phyloP scores from a whole-genome alignment of 2,329 filamentous ascomycete species.

The Ciborinia camelliae region DNA sequence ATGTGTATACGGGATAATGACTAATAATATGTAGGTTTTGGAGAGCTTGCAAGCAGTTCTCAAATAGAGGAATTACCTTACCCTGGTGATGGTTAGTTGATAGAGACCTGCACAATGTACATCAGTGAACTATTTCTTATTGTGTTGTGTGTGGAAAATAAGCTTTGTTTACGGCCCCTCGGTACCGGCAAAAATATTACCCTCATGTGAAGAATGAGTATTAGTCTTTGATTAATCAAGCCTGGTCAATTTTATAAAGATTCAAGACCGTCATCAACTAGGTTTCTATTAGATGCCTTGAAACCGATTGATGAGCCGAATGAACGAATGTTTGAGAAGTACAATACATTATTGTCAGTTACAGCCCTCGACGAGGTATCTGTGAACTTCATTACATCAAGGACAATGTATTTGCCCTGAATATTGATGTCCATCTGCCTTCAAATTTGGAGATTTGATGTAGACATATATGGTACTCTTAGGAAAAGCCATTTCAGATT shows the following conservation, averaged over 20 bases:
- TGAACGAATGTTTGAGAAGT: not conserved
- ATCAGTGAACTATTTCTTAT: constrained; percentile 36
- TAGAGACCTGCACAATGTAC: constrained; percentile 36
- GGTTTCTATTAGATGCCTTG: not conserved
- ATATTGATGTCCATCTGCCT: not conserved
- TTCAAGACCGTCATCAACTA: not conserved
- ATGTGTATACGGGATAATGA: not conserved
- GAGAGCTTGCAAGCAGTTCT: constrained; percentile 78
- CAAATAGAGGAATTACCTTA: constrained; percentile 55
- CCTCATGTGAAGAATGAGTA: not conserved
- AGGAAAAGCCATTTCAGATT: not conserved
- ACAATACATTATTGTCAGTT: not conserved
- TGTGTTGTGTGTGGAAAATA: constrained; percentile 27
- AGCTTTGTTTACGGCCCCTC: not conserved
- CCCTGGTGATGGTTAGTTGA: constrained; percentile 25
- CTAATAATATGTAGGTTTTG: constrained; percentile 61
- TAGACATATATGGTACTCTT: not conserved
- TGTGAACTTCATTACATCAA: not conserved
- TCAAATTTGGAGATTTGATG: not conserved
- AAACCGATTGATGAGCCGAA: not conserved
- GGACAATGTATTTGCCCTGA: not conserved
- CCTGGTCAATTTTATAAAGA: constrained; percentile 1
- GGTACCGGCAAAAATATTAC: not conserved
- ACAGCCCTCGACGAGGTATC: not conserved
- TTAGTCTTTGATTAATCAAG: not conserved